Base-by-base conservation (phyloP, 164 flowering plant genomes). In the Hamamelis virginiana region DNA sequence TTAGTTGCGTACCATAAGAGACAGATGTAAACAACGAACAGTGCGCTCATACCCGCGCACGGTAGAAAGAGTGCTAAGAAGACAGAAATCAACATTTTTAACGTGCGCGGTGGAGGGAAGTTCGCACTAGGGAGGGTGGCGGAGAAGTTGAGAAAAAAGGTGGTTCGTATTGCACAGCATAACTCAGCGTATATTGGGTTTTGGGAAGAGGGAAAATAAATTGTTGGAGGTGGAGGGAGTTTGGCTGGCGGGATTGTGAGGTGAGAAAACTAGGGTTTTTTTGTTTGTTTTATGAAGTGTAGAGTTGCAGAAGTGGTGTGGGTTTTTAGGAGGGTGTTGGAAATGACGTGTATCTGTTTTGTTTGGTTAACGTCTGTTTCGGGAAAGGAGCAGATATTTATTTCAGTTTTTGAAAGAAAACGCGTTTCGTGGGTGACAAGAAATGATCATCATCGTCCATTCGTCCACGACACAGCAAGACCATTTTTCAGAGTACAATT, bases 51-150 rank as follows among this genome's bases (percentile, higher is more conserved):
- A 18, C 89, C 92, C 0, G 71, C 82, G 66, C 85, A 86, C 0
- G 89, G 90, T 0, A 89, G 76, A 18, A 87, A 76, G 21, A 87
- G 87, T 4, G 89, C 90, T 9, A 86, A 27, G 41, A 85, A 69
- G 8, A 86, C 75, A 3, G 88, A 68, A 1, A 80, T 41, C 19
- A 83, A 28, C 94, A 89, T 87, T 26, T 23, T 45, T 28, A 9
- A 26, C 18, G 19, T 27, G 63, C 52, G 58, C 1, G 64, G 59
- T 12, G 21, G 66, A 33, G 38, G 43, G 41, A 57, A 55, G 57
- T 5, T 8, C 8, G 21, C 15, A 22, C 12, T 6, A n/a, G 22
- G 66, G 58, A 12, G 56, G 71, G 71, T 8, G 60, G 11, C 28
- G 68, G 16, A 56, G 59, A 25, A 9, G 8, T 14, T 5, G 33